Conservation (phyloP, 768 basidiomycete genomes). For the Omphalotus guepiniiformis region DNA sequence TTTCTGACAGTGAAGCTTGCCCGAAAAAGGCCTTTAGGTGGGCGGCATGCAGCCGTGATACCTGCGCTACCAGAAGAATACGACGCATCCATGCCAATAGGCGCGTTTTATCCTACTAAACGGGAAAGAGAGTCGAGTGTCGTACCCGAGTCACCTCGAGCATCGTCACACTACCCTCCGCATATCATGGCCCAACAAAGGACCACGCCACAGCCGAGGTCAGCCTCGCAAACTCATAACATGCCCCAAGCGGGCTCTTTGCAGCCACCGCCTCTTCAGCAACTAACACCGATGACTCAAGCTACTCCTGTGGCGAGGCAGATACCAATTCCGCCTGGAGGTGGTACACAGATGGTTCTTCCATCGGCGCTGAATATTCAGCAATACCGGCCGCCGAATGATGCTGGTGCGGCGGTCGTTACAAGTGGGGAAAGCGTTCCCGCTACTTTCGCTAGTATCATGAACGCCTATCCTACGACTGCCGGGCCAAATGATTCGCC, state of each 20-base stretch:
- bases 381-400: not conserved
- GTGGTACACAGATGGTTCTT: too few species aligned
- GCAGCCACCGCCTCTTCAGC: not conserved
- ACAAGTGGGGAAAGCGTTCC: not conserved
- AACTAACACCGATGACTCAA: not conserved
- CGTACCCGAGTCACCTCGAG: slow-evolving; percentile 29
- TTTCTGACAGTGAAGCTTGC: slow-evolving; percentile 11
- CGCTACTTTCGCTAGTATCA: slow-evolving; percentile 56
- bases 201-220: slow-evolving; percentile 14
- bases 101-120: slow-evolving; percentile 42
- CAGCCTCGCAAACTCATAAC: not conserved
- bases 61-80: slow-evolving; percentile 78
- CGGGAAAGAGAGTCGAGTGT: slow-evolving; percentile 29
- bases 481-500: slow-evolving; percentile 24
- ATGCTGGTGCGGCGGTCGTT: not conserved
- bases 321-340: not conserved
- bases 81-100: slow-evolving; percentile 43
- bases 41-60: slow-evolving; percentile 77
- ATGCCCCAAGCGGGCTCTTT: not conserved
- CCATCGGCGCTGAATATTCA: not conserved
- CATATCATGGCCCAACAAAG: slow-evolving; percentile 40
- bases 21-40: slow-evolving; percentile 72
- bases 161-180: slow-evolving; percentile 44
- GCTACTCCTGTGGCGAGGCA: not conserved
- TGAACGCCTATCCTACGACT: slow-evolving; percentile 60